Conservation (phyloP, 1,284 basidiomycete genomes). For the Grifola frondosa region DNA sequence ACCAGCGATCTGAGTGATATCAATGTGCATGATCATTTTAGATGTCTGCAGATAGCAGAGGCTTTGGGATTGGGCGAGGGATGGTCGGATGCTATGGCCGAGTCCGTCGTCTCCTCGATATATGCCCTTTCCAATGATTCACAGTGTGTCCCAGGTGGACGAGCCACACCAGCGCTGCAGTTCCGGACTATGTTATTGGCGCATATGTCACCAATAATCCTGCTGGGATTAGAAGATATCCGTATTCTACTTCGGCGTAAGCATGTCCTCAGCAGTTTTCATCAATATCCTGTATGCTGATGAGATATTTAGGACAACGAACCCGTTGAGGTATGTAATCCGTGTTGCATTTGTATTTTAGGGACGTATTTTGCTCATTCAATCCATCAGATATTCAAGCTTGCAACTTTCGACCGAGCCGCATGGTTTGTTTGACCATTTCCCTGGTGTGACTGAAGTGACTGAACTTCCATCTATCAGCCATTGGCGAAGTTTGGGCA, state of each 20-base stretch:
- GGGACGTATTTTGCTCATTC: no score
- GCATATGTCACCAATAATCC: slow-evolving; percentile 35
- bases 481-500: slow-evolving; percentile 52
- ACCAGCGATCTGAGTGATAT: no score
- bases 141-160: slow-evolving; percentile 31
- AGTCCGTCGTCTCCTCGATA: slow-evolving; percentile 29
- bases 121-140: neutral
- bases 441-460: neutral
- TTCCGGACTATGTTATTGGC: slow-evolving; percentile 42
- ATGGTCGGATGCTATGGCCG: slow-evolving; percentile 54
- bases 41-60: slow-evolving; percentile 50
- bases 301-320: slow-evolving; percentile 3
- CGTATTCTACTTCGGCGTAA: slow-evolving; percentile 43
- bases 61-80: slow-evolving; percentile 56
- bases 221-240: slow-evolving; percentile 37
- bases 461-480: slow-evolving; percentile 21
- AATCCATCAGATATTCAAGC: slow-evolving; percentile 38
- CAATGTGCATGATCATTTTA: no score
- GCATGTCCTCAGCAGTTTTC: neutral
- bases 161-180: slow-evolving; percentile 34
- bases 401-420: slow-evolving; percentile 36
- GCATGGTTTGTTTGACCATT: slow-evolving; percentile 30
- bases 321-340: slow-evolving; percentile 15
- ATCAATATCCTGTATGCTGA: neutral
- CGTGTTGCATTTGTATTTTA: no score